Evolutionary conservation across 345 rosid species (phyloP).

Genomic region (Salix suchowensis): DNA sequence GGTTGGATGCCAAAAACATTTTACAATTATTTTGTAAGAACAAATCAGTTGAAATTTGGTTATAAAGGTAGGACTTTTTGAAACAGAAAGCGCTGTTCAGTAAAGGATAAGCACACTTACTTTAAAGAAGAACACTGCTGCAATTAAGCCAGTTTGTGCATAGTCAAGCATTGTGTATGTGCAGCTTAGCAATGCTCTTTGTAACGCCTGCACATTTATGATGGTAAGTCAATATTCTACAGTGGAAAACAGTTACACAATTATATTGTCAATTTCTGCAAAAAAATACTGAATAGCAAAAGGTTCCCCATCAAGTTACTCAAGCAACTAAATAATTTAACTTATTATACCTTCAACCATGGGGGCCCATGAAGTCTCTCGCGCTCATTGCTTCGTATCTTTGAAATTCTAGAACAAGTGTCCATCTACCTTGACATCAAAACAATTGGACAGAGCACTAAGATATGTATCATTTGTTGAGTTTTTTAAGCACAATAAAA

Average conservation of each 20-base stretch:
- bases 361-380: slow-evolving; percentile 95
- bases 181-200: slow-evolving; percentile 82
- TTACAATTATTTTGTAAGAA: background rate
- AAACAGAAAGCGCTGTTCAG: no score
- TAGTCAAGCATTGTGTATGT: slow-evolving; percentile 80
- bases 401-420: slow-evolving; percentile 91
- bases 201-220: slow-evolving; percentile 40
- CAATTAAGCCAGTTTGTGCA: slow-evolving; percentile 93
- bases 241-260: background rate
- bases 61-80: background rate
- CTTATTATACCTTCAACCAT: slow-evolving; percentile 71
- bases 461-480: background rate
- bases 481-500: background rate
- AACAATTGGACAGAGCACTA: slow-evolving; percentile 15
- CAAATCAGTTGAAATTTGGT: background rate
- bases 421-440: slow-evolving; percentile 85
- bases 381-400: slow-evolving; percentile 82
- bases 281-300: background rate
- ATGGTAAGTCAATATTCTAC: slow-evolving; percentile 8
- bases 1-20: background rate
- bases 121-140: slow-evolving; percentile 92
- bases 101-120: slow-evolving; percentile 38
- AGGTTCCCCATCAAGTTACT: background rate
- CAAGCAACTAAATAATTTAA: background rate
- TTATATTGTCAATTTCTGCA: background rate